Percentiles rank a stretch among this genome's conserved stretches.
Conservation (phyloP, 768 basidiomycete genomes). For the Lentinus tigrinus region DNA sequence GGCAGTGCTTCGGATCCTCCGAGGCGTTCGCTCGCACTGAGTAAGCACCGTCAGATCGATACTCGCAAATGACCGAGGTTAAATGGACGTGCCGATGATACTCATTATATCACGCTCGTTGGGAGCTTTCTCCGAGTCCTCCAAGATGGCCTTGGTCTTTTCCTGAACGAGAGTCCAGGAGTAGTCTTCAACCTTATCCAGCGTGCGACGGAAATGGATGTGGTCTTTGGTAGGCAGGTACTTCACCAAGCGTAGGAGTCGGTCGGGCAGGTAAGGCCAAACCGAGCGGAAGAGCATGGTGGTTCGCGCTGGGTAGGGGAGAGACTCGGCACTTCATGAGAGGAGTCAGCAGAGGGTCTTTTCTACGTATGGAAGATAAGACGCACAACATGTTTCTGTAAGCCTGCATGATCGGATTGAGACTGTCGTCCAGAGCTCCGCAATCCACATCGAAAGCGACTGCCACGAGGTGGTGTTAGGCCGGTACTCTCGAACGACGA, state of each 20-base stretch:
- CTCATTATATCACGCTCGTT: slow-evolving; percentile 15
- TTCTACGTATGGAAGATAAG: too few relatives aligned
- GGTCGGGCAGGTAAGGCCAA: slow-evolving; percentile 17
- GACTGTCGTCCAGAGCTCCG: slow-evolving; percentile 20
- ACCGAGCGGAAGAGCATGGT: slow-evolving; percentile 8
- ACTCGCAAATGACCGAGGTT: background rate
- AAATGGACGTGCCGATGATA: background rate
- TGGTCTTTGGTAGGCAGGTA: slow-evolving; percentile 5
- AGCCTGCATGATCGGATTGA: slow-evolving; percentile 18
- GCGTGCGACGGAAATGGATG: background rate
- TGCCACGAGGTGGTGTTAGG: background rate
- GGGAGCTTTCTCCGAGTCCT: slow-evolving; percentile 4
- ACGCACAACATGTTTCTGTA: slow-evolving; percentile 27
- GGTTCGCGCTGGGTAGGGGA: background rate
- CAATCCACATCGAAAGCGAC: slow-evolving; percentile 26
- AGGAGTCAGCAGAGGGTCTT: too few relatives aligned
- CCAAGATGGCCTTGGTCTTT: background rate
- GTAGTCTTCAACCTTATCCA: background rate
- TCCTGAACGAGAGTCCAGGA: background rate
- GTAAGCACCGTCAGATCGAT: background rate
- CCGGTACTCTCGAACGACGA: too few relatives aligned
- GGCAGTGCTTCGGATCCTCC: background rate
- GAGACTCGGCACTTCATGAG: background rate
- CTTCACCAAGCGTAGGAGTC: background rate
- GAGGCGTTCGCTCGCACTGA: slow-evolving; percentile 11